Evolutionary conservation across 148 eudicot genomes (phyloP), one percentile per base, ranked within the genome.

Genomic region (Rhododendron ovatum): DNA sequence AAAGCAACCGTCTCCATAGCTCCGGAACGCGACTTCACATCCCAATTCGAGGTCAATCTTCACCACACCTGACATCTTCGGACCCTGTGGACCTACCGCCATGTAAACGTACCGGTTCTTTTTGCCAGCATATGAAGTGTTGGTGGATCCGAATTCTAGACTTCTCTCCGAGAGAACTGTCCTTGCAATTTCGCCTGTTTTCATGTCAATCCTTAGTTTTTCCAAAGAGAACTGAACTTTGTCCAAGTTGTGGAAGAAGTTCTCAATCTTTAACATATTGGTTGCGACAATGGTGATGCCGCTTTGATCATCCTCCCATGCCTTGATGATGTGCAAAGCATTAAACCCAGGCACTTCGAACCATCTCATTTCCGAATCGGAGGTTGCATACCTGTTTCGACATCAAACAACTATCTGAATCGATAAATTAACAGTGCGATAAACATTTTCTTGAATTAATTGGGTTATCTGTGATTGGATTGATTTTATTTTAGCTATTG

Each of bases 11-110:
- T 78, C 39, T 71, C 85, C 47, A 84, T 86, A n/a, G 83, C 83
- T 37, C 41, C 87, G 55, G 73, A 48, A 7, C 11, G 74, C 82
- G 2, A 85, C 86, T 78, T 55, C 86, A 15, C 75, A n/a, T 3
- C 30, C 90, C 43, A 83, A 33, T 33, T 85, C 82, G 73, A 89
- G 59, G 74, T 89, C 88, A 15, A 89, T 81, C 86, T 89, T 89
- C 78, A 89, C 90, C 75, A 89, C 88, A 11, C 90, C 90, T 1
- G 88, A 22, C 59, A 89, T 84, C 83, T 86, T 89, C 14, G 87
- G 90, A 57, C 41, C 77, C 0, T 84, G 78, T 63, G 81, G 85
- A 2, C 53, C 63, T 6, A 84, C 83, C 3, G 82, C 85, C 33
- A 85, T 83, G 59, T 86, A 89, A 10, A 81, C 88, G 41, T 67